A percentile compares a stretch with the other conserved stretches of the same genome.
These are phyloP conservation scores for Tremella mesenterica DNA, from an alignment of 768 basidiomycete species.

Conservation along the genomic window DNA sequence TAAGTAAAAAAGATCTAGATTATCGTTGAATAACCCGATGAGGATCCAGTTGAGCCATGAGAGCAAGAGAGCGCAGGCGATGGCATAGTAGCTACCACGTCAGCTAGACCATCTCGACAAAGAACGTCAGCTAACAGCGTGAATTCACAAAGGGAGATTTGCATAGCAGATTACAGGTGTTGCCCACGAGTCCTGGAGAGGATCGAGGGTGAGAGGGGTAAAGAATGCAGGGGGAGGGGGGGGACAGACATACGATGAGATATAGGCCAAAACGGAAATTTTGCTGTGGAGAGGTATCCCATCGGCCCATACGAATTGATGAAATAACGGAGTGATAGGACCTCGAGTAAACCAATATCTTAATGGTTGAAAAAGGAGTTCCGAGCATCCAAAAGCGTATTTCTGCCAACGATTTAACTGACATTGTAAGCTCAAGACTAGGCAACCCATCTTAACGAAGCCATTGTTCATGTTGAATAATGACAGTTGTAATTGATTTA, in stretches of 20 bases:
- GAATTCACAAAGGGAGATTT: too few relatives aligned
- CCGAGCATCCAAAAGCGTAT: constrained; percentile 42
- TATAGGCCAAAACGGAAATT: constrained; percentile 54
- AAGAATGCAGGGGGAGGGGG: too few relatives aligned
- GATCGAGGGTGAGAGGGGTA: too few relatives aligned
- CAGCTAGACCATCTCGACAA: not conserved
- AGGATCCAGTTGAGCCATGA: constrained; percentile 64
- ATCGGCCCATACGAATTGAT: constrained; percentile 43
- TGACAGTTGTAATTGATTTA: too few relatives aligned
- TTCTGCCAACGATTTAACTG: constrained; percentile 76
- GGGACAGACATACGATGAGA: constrained; percentile 33
- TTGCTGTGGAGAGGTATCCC: constrained; percentile 52
- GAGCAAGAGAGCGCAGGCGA: constrained; percentile 57
- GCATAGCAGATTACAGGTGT: not conserved
- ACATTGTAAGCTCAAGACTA: too few relatives aligned
- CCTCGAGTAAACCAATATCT: constrained; percentile 68
- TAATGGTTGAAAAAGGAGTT: constrained; percentile 75
- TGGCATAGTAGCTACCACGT: constrained; percentile 38
- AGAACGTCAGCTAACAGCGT: too few relatives aligned
- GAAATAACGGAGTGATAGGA: constrained; percentile 56
- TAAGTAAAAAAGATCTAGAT: constrained; percentile 40
- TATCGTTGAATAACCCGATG: constrained; percentile 51
- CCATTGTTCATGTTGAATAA: not conserved
- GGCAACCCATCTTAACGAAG: too few relatives aligned
- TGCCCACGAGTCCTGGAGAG: too few relatives aligned